phyloP scores from a whole-genome alignment of 2,329 filamentous ascomycete species.

The Xylaria sp. region DNA sequence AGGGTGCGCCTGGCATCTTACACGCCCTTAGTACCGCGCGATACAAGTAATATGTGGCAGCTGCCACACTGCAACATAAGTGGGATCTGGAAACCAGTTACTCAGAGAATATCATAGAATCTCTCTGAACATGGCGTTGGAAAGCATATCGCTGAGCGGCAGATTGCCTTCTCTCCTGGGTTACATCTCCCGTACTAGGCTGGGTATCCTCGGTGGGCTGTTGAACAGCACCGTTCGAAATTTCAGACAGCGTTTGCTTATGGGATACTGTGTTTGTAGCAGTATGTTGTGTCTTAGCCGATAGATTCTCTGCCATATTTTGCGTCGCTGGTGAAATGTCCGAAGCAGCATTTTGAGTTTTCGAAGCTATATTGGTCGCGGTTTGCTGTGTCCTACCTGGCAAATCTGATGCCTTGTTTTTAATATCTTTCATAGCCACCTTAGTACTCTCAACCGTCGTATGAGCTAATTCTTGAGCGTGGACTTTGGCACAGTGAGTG shows the following conservation, averaged over 20 bases:
- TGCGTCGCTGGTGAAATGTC: not conserved
- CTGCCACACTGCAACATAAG: not conserved
- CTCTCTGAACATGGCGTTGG: conserved; percentile 3
- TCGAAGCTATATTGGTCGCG: not conserved
- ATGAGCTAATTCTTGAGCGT: conserved; percentile 13
- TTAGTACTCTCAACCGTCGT: conserved; percentile 3
- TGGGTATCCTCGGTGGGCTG: not conserved
- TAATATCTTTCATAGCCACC: not conserved
- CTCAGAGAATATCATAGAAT: not conserved
- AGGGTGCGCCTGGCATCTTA: too few relatives aligned
- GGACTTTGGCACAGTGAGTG: conserved; percentile 6
- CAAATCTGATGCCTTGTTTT: conserved; percentile 8
- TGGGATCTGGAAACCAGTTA: not conserved
- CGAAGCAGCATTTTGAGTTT: not conserved
- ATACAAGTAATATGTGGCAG: too few relatives aligned
- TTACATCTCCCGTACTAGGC: not conserved
- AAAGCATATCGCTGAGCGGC: not conserved
- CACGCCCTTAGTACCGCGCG: too few relatives aligned
- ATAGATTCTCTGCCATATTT: not conserved
- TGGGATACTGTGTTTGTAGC: too few relatives aligned
- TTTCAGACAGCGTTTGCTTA: not conserved
- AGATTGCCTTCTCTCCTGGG: too few relatives aligned
- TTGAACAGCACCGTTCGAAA: not conserved
- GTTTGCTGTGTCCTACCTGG: conserved; percentile 5
- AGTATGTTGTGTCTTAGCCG: not conserved